Evolutionary conservation across 306 rosid genomes (phyloP).

Genomic region (Sicyos baderoa): DNA sequence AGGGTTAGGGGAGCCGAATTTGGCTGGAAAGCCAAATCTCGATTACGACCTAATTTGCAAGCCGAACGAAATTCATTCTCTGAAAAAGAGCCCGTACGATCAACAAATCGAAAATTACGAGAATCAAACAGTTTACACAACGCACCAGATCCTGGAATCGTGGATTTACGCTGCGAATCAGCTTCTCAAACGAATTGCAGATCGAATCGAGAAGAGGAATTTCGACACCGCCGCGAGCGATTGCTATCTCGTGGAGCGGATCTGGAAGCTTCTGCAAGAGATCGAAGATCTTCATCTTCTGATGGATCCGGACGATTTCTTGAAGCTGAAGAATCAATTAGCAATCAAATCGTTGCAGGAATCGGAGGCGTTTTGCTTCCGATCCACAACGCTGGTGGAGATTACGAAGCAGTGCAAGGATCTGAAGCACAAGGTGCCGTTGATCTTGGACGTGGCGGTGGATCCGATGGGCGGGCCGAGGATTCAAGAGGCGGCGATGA

Average conservation of each 20-base stretch:
- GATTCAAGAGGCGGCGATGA: constrained; percentile 91
- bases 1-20: constrained; percentile 71
- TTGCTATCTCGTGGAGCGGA: constrained; percentile 51
- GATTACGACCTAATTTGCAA: constrained; percentile 70
- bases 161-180: constrained; percentile 43
- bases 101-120: constrained; percentile 42
- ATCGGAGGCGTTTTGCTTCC: constrained; percentile 58
- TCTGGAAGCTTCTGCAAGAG: constrained; percentile 68
- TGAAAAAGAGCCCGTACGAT: constrained; percentile 44
- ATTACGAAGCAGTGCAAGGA: constrained; percentile 55
- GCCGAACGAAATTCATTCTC: constrained; percentile 47
- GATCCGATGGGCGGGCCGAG: constrained; percentile 91
- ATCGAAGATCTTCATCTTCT: constrained; percentile 60
- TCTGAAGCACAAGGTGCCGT: constrained; percentile 63
- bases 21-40: constrained; percentile 50
- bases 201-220: constrained; percentile 28
- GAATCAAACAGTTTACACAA: constrained; percentile 59
- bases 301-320: constrained; percentile 82
- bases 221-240: constrained; percentile 55
- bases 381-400: constrained; percentile 60
- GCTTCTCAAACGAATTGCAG: constrained; percentile 35
- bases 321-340: constrained; percentile 51
- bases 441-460: constrained; percentile 62
- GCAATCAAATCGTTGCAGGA: constrained; percentile 32
- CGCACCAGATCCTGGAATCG: constrained; percentile 70